phyloP scores from a whole-genome alignment of 1,139 yeast species.

The Candida tropicalis region DNA sequence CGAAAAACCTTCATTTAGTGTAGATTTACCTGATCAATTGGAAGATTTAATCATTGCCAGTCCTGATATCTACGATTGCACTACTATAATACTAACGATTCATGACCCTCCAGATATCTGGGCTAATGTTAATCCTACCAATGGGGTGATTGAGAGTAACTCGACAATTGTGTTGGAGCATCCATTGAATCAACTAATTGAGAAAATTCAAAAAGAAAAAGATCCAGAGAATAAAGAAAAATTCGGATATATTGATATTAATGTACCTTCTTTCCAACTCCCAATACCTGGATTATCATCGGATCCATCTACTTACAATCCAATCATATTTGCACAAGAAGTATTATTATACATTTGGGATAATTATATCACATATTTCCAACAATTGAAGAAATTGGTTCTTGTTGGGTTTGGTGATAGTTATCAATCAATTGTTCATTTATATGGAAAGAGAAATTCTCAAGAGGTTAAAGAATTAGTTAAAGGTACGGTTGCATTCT shows the following conservation, averaged over 20 bases:
- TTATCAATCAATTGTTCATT: slow-evolving; percentile 81
- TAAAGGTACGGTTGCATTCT: slow-evolving; percentile 72
- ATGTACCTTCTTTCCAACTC: slow-evolving; percentile 59
- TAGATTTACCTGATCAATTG: slow-evolving; percentile 50
- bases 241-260: slow-evolving; percentile 82
- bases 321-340: slow-evolving; percentile 74
- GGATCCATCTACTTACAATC: slow-evolving; percentile 48
- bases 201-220: slow-evolving; percentile 30
- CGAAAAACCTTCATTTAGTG: slow-evolving; percentile 34
- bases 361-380: slow-evolving; percentile 77
- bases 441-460: slow-evolving; percentile 76
- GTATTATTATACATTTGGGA: slow-evolving; percentile 85
- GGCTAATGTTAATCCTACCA: slow-evolving; percentile 81
- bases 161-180: slow-evolving; percentile 64
- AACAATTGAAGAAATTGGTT: slow-evolving; percentile 65
- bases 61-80: slow-evolving; percentile 65
- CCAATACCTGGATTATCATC: slow-evolving; percentile 31
- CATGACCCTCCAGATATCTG: slow-evolving; percentile 95
- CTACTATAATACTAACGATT: slow-evolving; percentile 66
- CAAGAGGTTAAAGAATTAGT: slow-evolving; percentile 61
- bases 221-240: slow-evolving; percentile 57
- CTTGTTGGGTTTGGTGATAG: slow-evolving; percentile 92
- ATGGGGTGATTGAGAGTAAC: slow-evolving; percentile 75
- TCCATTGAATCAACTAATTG: slow-evolving; percentile 42
- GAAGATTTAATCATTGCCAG: slow-evolving; percentile 79